phyloP scores from a whole-genome alignment of 2,329 filamentous ascomycete species.

The Biscogniauxia marginata region DNA sequence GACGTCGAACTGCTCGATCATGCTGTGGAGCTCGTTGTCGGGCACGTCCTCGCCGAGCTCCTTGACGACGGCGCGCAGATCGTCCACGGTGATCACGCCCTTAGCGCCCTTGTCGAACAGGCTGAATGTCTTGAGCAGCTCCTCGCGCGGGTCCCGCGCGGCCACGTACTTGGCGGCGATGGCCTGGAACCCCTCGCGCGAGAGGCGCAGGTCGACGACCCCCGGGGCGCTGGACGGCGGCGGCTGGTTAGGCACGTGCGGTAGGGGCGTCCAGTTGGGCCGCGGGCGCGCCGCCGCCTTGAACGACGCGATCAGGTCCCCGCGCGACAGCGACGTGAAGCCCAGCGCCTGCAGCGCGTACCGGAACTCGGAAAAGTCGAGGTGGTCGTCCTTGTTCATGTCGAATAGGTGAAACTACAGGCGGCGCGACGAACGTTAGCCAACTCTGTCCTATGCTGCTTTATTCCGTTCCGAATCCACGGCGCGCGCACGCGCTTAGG shows the following conservation, averaged over 20 bases:
- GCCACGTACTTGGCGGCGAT: slow-evolving; percentile 79
- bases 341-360: slow-evolving; percentile 94
- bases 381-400: slow-evolving; percentile 87
- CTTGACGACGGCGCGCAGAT: slow-evolving; percentile 81
- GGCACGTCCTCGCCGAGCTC: slow-evolving; percentile 91
- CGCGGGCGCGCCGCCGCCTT: slow-evolving; percentile 76
- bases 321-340: slow-evolving; percentile 79
- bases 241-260: slow-evolving; percentile 42
- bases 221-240: slow-evolving; percentile 52
- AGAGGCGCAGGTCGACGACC: slow-evolving; percentile 68
- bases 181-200: slow-evolving; percentile 68
- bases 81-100: slow-evolving; percentile 84
- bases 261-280: slow-evolving; percentile 51
- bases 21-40: slow-evolving; percentile 87
- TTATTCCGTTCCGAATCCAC: not conserved
- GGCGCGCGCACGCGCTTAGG: not conserved
- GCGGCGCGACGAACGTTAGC: not conserved
- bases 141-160: slow-evolving; percentile 81
- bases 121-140: slow-evolving; percentile 86
- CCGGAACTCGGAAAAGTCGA: slow-evolving; percentile 98
- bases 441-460: not conserved
- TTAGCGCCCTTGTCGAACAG: slow-evolving; percentile 93
- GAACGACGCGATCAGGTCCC: slow-evolving; percentile 78
- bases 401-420: slow-evolving; percentile 88
- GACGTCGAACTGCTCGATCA: slow-evolving; percentile 98